Conservation (phyloP, 805 yeast species). For the Kuraishia floccosa region DNA sequence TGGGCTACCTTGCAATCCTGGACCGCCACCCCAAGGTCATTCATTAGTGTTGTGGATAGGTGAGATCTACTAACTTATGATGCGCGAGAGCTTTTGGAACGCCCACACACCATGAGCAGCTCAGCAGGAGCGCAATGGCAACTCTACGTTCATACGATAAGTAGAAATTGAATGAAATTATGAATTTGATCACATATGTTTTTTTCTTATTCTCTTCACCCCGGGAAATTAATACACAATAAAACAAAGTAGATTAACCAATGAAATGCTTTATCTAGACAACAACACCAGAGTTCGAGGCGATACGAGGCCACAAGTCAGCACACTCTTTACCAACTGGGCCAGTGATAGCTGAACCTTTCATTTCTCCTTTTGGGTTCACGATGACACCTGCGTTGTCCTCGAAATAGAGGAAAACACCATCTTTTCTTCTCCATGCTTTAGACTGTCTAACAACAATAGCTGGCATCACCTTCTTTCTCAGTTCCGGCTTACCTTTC, state of each 20-base stretch:
- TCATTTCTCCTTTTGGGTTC: slow-evolving; percentile 99
- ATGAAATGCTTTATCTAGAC: slow-evolving; percentile 44
- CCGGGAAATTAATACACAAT: no score
- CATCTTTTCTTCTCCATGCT: slow-evolving; percentile 99
- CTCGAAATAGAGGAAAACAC: slow-evolving; percentile 98
- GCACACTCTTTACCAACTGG: slow-evolving; percentile 99
- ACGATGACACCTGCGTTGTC: slow-evolving; percentile 99
- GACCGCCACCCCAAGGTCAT: no score
- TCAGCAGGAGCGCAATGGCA: no score
- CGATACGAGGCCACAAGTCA: slow-evolving; percentile 99
- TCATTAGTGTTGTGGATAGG: no score
- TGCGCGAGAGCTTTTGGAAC: no score
- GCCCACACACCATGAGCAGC: no score
- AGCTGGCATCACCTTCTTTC: slow-evolving; percentile 99
- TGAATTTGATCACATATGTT: no score
- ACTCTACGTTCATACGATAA: no score
- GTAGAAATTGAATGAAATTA: no score
- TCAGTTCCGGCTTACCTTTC: slow-evolving; percentile 99
- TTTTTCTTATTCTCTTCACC: no score
- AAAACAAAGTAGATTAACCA: background rate
- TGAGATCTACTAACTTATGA: no score
- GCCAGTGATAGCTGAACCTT: slow-evolving; percentile 99
- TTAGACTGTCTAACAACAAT: slow-evolving; percentile 98
- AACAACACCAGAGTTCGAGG: slow-evolving; percentile 99
- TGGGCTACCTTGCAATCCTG: no score